phyloP scores from a whole-genome alignment of 495 filamentous ascomycete species.

The Tuber indicum region DNA sequence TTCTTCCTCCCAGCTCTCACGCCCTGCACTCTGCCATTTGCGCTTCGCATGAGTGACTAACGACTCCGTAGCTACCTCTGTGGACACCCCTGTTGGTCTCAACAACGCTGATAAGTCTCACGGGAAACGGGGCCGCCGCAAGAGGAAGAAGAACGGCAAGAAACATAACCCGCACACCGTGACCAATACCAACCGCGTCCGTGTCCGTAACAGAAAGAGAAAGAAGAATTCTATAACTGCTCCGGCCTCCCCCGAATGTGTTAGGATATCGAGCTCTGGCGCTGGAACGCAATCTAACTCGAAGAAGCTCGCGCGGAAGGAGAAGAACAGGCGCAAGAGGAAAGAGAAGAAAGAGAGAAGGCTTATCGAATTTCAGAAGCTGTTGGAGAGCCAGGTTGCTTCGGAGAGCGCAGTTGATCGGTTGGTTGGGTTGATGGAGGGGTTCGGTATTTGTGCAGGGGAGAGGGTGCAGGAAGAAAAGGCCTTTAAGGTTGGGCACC shows the following conservation, averaged over 20 bases:
- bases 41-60: not conserved
- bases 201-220: not conserved
- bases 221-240: not conserved
- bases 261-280: not conserved
- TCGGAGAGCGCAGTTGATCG: not conserved
- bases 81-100: too few species aligned
- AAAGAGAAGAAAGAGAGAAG: not conserved
- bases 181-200: not conserved
- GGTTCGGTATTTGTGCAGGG: not conserved
- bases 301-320: not conserved
- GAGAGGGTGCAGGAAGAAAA: not conserved
- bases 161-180: not conserved
- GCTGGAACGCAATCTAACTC: not conserved
- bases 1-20: not conserved
- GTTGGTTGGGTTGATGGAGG: not conserved
- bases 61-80: not conserved
- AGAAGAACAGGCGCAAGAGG: not conserved
- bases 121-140: not conserved
- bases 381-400: not conserved
- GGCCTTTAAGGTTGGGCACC: not conserved
- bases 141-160: not conserved
- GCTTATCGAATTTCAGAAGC: not conserved
- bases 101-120: not conserved
- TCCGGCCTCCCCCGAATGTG: rapidly evolving
- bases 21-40: not conserved